phyloP scores from a whole-genome alignment of 164 flowering plant genomes.

The Cinnamomum chago region DNA sequence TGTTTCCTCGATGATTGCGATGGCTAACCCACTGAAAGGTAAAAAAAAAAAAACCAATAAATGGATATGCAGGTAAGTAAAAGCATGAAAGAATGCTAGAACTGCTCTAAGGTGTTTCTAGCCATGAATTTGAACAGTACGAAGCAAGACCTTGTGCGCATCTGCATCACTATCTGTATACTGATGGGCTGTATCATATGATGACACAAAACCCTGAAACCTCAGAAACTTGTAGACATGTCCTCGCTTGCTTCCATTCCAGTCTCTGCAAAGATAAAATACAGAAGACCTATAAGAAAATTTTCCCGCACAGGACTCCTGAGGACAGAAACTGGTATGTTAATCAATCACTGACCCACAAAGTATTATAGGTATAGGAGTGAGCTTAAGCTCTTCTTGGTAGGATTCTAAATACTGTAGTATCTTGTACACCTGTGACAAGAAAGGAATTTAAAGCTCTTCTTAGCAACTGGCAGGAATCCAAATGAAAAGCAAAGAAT shows the following conservation, averaged over 20 bases:
- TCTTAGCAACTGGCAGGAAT: background rate
- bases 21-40: slow-evolving; percentile 89
- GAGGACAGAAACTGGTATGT: background rate
- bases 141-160: slow-evolving; percentile 69
- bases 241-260: slow-evolving; percentile 99
- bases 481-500: too few species aligned
- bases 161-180: slow-evolving; percentile 78
- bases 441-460: background rate
- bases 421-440: slow-evolving; percentile 74
- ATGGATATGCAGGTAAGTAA: background rate
- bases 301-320: background rate
- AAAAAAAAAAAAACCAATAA: slow-evolving; percentile 6
- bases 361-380: slow-evolving; percentile 70
- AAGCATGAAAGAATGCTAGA: background rate
- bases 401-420: slow-evolving; percentile 84
- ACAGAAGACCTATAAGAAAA: background rate
- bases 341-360: slow-evolving; percentile 65
- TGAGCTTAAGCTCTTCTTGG: slow-evolving; percentile 69
- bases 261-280: slow-evolving; percentile 49
- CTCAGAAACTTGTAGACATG: slow-evolving; percentile 92
- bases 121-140: background rate
- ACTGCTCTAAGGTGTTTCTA: background rate
- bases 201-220: slow-evolving; percentile 91
- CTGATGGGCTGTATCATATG: slow-evolving; percentile 95
- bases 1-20: slow-evolving; percentile 87